Percentiles rank a stretch among this genome's conserved stretches.
These are phyloP conservation scores for Xylaria castorea DNA, from an alignment of 495 filamentous ascomycete species.

Conservation along the genomic window DNA sequence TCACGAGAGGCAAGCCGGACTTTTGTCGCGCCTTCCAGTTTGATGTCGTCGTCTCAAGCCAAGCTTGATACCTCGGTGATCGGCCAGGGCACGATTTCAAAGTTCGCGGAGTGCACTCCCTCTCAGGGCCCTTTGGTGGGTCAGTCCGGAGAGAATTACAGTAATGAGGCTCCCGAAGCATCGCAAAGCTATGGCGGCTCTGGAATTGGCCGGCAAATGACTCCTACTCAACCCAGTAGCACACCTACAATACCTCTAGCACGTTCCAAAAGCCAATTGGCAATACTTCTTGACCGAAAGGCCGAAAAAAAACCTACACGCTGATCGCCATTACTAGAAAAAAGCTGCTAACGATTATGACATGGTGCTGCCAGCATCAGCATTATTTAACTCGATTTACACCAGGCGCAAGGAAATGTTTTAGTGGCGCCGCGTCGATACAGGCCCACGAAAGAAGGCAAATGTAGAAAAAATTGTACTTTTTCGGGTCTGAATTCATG, in stretches of 20 bases:
- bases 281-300: constrained; percentile 54
- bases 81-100: constrained; percentile 44
- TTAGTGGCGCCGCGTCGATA: constrained; percentile 6
- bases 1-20: constrained; percentile 36
- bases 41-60: constrained; percentile 44
- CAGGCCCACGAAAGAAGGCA: constrained; percentile 17
- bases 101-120: constrained; percentile 44
- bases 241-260: constrained; percentile 47
- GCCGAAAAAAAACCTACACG: constrained; percentile 30
- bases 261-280: constrained; percentile 59
- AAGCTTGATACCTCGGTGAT: constrained; percentile 39
- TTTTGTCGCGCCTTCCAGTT: constrained; percentile 32
- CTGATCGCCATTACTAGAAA: constrained; percentile 4
- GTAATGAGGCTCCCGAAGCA: constrained; percentile 27
- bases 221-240: constrained; percentile 47
- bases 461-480: constrained; percentile 23
- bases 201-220: constrained; percentile 43
- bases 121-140: constrained; percentile 8
- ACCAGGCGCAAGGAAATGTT: constrained; percentile 7
- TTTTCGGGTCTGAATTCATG: constrained; percentile 9
- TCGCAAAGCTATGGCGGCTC: constrained; percentile 38
- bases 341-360: constrained; percentile 6
- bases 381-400: not conserved
- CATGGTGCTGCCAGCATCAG: not conserved
- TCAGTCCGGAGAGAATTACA: not conserved